Evolutionary conservation across 139 green algal genomes (phyloP), one percentile per base, ranked within the genome.

Genomic region (Chlorella sp.): DNA sequence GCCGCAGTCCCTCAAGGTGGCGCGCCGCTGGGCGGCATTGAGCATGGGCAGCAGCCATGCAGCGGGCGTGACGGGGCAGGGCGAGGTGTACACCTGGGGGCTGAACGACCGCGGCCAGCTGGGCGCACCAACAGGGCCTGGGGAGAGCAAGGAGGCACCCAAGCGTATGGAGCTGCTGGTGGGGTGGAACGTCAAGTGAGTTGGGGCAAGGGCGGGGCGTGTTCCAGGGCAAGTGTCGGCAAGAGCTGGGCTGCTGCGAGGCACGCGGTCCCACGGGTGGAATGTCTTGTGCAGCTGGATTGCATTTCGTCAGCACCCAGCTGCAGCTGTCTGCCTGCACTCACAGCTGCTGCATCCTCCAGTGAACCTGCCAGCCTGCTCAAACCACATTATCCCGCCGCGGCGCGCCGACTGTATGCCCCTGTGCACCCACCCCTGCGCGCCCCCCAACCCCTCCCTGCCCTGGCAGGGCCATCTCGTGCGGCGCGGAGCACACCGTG

Each of bases 11-110:
- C 89, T 97, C 16, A 93, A 96, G 93, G 93, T 90, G 1, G 92
- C 93, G 18, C 91, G 93, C 14, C 89, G 93, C 40, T 98, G 96
- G 96, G 92, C 94, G 2, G 92, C 92, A 2, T n/a, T 98, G n/a
- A 94, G 92, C 88, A 89, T 97, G 37, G 96, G 95, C 75, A 92
- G 93, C 28, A 61, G 80, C 24, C 96, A 98, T 86, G 88, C 92
- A 16, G 95, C 94, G 11, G 96, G 93, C 32, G 91, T 98, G 42
- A 96, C 91, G 26, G 91, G 87, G 28, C 68, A 91, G 73, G 96
- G 95, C 19, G 89, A 97, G 88, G 91, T 97, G 1, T 97, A 95
- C 91, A 97, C 95, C 22, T 99, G 97, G 97, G 97, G 97, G 53
- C 36, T 87, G 16, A 98, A 97, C 83, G 86, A 94, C 75, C 91